Conservation (phyloP, 345 rosid species). For the Trapa bicornis region DNA sequence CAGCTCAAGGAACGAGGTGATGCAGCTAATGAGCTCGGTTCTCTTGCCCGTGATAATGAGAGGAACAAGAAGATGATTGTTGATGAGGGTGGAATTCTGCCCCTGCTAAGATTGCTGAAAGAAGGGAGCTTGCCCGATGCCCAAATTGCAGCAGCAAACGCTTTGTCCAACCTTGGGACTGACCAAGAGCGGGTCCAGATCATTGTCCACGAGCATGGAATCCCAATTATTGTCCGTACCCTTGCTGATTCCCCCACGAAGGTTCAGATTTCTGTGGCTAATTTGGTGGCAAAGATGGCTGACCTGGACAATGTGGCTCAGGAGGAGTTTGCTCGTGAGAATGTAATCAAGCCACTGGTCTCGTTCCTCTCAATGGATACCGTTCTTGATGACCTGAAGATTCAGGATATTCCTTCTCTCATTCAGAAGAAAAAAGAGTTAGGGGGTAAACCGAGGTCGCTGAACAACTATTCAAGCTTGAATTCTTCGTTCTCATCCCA, state of each 20-base stretch:
- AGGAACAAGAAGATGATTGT: slow-evolving; percentile 51
- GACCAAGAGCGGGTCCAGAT: slow-evolving; percentile 24
- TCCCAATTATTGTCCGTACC: slow-evolving; percentile 30
- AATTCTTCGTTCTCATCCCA: slow-evolving; percentile 13
- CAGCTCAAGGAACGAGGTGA: slow-evolving; percentile 30
- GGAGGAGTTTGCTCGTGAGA: slow-evolving; percentile 38
- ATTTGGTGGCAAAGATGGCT: slow-evolving; percentile 40
- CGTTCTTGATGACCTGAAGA: slow-evolving; percentile 16
- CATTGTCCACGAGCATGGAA: slow-evolving; percentile 27
- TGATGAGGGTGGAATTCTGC: slow-evolving; percentile 43
- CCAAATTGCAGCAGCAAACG: slow-evolving; percentile 36
- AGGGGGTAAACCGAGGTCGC: slow-evolving; percentile 11
- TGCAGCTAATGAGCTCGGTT: slow-evolving; percentile 42
- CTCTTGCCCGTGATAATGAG: slow-evolving; percentile 39
- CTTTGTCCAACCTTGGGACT: slow-evolving; percentile 24
- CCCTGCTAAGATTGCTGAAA: slow-evolving; percentile 40
- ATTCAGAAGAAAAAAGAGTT: slow-evolving; percentile 43
- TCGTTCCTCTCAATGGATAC: slow-evolving; percentile 29
- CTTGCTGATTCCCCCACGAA: slow-evolving; percentile 33
- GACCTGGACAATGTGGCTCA: slow-evolving; percentile 25
- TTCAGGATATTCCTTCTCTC: slow-evolving; percentile 31
- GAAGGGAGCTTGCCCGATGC: slow-evolving; percentile 38
- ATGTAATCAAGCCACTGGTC: slow-evolving; percentile 35
- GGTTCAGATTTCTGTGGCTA: slow-evolving; percentile 41
- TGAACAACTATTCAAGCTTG: slow-evolving; percentile 1